Evolutionary conservation across 495 filamentous ascomycete genomes (phyloP).

Genomic region (Pyrenula massariospora): DNA sequence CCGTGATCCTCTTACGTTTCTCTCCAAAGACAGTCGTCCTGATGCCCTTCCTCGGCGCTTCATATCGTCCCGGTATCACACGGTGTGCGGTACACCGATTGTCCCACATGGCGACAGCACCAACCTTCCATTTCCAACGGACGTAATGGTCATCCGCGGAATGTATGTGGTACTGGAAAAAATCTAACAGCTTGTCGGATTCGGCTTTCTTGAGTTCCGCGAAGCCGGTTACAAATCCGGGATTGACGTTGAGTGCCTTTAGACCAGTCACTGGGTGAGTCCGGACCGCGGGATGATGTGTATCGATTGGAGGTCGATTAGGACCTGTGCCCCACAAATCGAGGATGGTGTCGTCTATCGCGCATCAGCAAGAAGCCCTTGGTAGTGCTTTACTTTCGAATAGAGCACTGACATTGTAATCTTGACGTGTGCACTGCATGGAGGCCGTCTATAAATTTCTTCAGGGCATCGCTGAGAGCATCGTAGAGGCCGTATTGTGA

Average conservation of each 20-base stretch:
- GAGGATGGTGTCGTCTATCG: conserved; percentile 18
- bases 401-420: conserved; percentile 20
- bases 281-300: conserved; percentile 40
- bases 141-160: conserved; percentile 40
- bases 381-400: conserved; percentile 17
- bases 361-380: not conserved
- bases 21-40: conserved; percentile 43
- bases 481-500: conserved; percentile 41
- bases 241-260: conserved; percentile 39
- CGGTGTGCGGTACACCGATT: conserved; percentile 37
- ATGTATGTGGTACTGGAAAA: conserved; percentile 38
- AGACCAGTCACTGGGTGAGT: conserved; percentile 43
- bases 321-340: conserved; percentile 36
- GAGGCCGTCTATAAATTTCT: conserved; percentile 33
- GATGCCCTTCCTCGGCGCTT: conserved; percentile 31
- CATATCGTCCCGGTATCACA: conserved; percentile 39
- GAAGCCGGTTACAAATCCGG: conserved; percentile 37
- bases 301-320: conserved; percentile 37
- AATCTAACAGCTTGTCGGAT: conserved; percentile 38
- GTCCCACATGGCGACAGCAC: conserved; percentile 44
- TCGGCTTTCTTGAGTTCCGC: conserved; percentile 43
- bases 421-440: conserved; percentile 39
- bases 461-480: conserved; percentile 29
- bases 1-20: conserved; percentile 28
- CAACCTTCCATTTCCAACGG: conserved; percentile 43